Base-by-base conservation (phyloP, 495 filamentous ascomycete species). In the Mytilinidion resinicola region DNA sequence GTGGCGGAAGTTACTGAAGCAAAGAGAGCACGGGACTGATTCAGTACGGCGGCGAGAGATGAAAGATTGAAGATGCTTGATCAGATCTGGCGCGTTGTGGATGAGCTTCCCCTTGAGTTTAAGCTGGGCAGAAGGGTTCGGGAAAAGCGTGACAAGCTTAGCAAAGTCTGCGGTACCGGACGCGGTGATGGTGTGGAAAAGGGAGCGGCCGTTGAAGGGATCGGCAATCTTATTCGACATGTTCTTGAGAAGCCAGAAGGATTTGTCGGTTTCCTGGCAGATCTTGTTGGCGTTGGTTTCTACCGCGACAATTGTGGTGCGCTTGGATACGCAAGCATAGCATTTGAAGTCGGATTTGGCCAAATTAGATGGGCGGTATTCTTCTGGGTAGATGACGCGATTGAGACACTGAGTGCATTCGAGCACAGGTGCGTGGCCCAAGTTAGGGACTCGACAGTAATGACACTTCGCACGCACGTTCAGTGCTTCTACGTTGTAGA, bases 401-500 rank as follows among this genome's bases (percentile, higher is more conserved):
- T 70, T 78, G 36, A 68, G 33, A 59, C 77, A 78, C n/a, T 60
- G 53, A 20, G 51, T 57, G 55, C 76, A 79, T 35, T 73, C 69
- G 4, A 78, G 65, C 20, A 53, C 59, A 1, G 70, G 72, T 1
- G 67, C 67, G 11, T 63, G 64, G 37, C 36, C 19, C 9, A 15
- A 44, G 20, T 61, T 39, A 15, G 61, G 49, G 9, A 36, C 51
- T 12, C 76, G 70, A 60, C 75, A 79, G 62, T 74, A 78, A 58
- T 74, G 63, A 57, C 77, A 78, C 56, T 79, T 78, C 14, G 77
- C 59, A 5, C 70, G 69, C 14, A 74, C 71, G 9, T 68, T 69
- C 37, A 77, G 63, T 12, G 56, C 56, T 11, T 73, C 66, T 1
- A 62, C 46, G 51, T 70, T 51, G 61, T 78, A 79, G 20, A 78